Evolutionary conservation across 805 yeast genomes (phyloP).

Genomic region (Peterozyma toletana): DNA sequence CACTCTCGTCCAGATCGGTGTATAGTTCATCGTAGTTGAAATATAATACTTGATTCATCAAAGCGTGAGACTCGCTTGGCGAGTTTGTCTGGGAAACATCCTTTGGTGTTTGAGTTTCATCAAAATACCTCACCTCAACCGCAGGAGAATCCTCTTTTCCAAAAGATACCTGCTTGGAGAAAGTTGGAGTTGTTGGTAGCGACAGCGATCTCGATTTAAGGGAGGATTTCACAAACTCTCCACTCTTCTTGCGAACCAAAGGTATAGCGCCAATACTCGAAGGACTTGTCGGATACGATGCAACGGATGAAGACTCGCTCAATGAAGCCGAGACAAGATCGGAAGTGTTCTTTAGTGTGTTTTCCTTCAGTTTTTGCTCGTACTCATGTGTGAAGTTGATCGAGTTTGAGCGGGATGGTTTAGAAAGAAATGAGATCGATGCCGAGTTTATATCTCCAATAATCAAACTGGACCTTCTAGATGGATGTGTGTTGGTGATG

Average conservation of each 20-base stretch:
- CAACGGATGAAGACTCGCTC: background rate
- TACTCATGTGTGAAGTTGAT: constrained; percentile 11
- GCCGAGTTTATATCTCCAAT: constrained; percentile 6
- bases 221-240: constrained; percentile 75
- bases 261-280: constrained; percentile 12
- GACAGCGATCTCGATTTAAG: constrained; percentile 36
- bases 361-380: constrained; percentile 21
- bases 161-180: constrained; percentile 75
- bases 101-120: constrained; percentile 65
- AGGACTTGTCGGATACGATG: background rate
- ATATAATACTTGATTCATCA: constrained; percentile 22
- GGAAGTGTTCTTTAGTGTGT: constrained; percentile 13
- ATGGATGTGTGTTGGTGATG: background rate
- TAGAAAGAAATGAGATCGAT: constrained; percentile 23
- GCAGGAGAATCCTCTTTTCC: constrained; percentile 56
- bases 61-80: constrained; percentile 34
- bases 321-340: constrained; percentile 1
- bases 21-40: constrained; percentile 19
- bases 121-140: constrained; percentile 66
- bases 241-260: constrained; percentile 75
- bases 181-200: constrained; percentile 49
- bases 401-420: constrained; percentile 22
- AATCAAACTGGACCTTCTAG: constrained; percentile 4
- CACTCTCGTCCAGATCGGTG: constrained; percentile 19
- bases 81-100: constrained; percentile 66